phyloP scores from a whole-genome alignment of 1,284 basidiomycete genomes.

The Bondarzewia mesenterica region DNA sequence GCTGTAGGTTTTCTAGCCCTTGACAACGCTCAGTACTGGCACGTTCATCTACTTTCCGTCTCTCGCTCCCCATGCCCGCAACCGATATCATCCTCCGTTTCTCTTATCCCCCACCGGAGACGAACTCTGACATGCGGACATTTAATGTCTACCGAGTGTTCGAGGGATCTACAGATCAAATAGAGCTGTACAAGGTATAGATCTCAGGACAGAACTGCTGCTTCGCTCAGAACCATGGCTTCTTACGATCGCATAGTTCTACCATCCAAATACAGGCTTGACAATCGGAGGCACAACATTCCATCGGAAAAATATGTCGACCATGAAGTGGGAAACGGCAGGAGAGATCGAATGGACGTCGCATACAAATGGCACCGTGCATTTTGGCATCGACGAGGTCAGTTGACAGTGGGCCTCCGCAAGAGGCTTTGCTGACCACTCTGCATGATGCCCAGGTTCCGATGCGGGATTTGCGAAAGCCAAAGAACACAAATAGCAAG shows the following conservation, averaged over 20 bases:
- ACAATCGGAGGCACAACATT: conserved; percentile 38
- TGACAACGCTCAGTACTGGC: no score
- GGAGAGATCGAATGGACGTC: conserved; percentile 46
- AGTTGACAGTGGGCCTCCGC: neutral
- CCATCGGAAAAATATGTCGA: conserved; percentile 37
- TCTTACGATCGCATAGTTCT: conserved; percentile 30
- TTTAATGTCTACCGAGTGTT: conserved; percentile 33
- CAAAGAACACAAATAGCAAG: conserved; percentile 44
- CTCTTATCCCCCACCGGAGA: conserved; percentile 23
- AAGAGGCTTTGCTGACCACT: neutral
- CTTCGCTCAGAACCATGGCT: neutral
- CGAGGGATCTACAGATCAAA: conserved; percentile 20
- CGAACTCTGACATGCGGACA: conserved; percentile 34
- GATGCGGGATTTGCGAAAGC: conserved; percentile 39
- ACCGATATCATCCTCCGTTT: conserved; percentile 35
- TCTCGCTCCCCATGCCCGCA: conserved; percentile 17
- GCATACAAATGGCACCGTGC: conserved; percentile 33
- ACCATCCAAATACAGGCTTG: conserved; percentile 40
- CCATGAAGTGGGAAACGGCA: conserved; percentile 38
- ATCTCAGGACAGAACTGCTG: neutral
- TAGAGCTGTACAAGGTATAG: conserved; percentile 41
- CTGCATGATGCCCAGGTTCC: conserved; percentile 25
- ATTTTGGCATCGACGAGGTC: conserved; percentile 45
- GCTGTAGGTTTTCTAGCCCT: no score
- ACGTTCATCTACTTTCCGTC: neutral